Conservation (phyloP, 306 rosid species). For the Purshia tridentata region DNA sequence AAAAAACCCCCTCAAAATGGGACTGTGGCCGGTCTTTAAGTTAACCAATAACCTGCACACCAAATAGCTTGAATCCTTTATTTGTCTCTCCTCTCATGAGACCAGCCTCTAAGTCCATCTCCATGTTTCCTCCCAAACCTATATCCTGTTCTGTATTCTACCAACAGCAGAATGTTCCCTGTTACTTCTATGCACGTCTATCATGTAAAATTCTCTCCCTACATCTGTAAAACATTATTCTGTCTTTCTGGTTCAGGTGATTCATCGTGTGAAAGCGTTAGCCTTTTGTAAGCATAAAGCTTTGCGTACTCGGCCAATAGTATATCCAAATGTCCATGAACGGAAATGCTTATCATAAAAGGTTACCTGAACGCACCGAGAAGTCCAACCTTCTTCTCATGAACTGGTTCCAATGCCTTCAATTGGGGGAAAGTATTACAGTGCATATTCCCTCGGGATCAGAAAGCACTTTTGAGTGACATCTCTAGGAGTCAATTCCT, state of each 20-base stretch:
- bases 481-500: conserved; percentile 17
- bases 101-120: background rate
- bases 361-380: background rate
- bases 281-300: conserved; percentile 1
- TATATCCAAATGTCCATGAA: conserved; percentile 15
- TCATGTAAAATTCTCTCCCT: conserved; percentile 1
- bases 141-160: background rate
- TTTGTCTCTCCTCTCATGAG: no score
- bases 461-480: conserved; percentile 10
- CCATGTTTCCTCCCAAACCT: background rate
- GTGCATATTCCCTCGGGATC: conserved; percentile 6
- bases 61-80: conserved; percentile 14
- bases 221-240: background rate
- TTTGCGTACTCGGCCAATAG: conserved; percentile 4
- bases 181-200: background rate
- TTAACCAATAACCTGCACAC: conserved; percentile 19
- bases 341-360: background rate
- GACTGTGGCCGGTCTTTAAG: background rate
- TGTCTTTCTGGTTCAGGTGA: conserved; percentile 19
- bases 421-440: background rate
- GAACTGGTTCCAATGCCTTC: background rate
- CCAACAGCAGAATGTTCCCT: background rate
- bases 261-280: conserved; percentile 15
- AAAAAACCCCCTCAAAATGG: no score
- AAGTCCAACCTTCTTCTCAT: background rate